These are phyloP conservation scores for Gyromitra esculenta DNA, from an alignment of 2,329 filamentous ascomycete species.

Conservation along the genomic window DNA sequence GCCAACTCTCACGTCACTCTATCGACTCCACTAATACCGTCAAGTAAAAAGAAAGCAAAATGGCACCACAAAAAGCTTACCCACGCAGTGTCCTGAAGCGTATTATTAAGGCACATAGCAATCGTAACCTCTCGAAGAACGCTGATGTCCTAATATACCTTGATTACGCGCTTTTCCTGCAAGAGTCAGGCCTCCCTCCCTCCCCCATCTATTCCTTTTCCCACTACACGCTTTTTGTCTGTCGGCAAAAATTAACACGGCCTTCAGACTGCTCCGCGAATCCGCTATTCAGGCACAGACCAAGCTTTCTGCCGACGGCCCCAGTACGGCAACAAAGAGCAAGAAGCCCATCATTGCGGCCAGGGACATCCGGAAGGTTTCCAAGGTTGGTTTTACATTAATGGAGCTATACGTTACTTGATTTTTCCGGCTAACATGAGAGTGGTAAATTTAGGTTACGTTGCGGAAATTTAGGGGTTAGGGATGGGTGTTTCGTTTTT, in stretches of 20 bases:
- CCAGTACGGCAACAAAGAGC: slow-evolving; percentile 13
- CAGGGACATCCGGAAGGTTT: slow-evolving; percentile 51
- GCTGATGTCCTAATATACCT: slow-evolving; percentile 70
- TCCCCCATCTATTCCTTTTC: neutral
- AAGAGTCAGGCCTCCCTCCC: slow-evolving; percentile 53
- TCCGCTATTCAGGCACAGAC: slow-evolving; percentile 46
- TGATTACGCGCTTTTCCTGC: slow-evolving; percentile 57
- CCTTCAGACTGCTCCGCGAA: slow-evolving; percentile 50
- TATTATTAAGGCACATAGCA: slow-evolving; percentile 88
- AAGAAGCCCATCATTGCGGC: slow-evolving; percentile 49
- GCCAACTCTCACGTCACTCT: neutral
- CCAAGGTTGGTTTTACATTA: slow-evolving; percentile 40
- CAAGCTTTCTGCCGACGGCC: slow-evolving; percentile 28
- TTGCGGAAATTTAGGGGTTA: slow-evolving; percentile 52
- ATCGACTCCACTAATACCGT: neutral
- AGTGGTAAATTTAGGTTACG: slow-evolving; percentile 35
- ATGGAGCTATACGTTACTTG: neutral
- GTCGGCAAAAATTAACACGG: slow-evolving; percentile 9
- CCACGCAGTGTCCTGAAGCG: slow-evolving; percentile 86
- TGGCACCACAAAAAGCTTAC: slow-evolving; percentile 70
- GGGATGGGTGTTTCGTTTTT: neutral
- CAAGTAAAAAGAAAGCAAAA: slow-evolving; percentile 3
- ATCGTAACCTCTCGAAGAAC: slow-evolving; percentile 82
- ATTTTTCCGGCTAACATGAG: slow-evolving; percentile 3
- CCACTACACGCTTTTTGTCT: neutral